Conservation (phyloP, 2,329 filamentous ascomycete genomes). For the Ascochyta lentis region DNA sequence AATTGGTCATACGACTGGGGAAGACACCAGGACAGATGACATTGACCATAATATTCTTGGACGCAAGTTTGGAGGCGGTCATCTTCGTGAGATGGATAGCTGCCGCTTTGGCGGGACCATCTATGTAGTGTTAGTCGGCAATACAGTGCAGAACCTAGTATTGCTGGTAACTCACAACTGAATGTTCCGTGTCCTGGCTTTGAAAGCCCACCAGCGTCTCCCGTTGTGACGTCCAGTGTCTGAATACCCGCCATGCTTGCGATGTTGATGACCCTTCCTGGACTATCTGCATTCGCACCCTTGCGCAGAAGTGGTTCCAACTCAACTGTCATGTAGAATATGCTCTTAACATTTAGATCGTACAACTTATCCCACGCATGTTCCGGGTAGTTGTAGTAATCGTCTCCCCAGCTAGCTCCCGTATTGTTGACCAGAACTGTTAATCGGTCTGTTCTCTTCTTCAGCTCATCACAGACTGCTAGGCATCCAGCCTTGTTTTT, state of each 20-base stretch:
- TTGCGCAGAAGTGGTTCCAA: constrained; percentile 58
- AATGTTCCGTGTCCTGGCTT: constrained; percentile 61
- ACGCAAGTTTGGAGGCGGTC: constrained; percentile 59
- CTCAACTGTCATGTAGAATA: constrained; percentile 57
- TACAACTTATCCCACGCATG: constrained; percentile 65
- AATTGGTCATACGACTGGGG: constrained; percentile 62
- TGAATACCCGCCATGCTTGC: constrained; percentile 56
- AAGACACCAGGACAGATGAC: constrained; percentile 56
- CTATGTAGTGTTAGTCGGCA: constrained; percentile 17
- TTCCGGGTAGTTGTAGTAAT: constrained; percentile 65
- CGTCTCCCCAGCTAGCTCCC: constrained; percentile 62
- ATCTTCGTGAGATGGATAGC: constrained; percentile 61
- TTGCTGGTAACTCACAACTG: constrained; percentile 44
- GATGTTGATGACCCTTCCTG: constrained; percentile 61
- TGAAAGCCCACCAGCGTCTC: constrained; percentile 58
- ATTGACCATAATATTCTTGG: constrained; percentile 61
- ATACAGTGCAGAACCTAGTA: not conserved
- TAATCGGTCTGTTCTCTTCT: constrained; percentile 52
- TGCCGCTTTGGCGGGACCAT: constrained; percentile 61
- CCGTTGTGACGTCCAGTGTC: constrained; percentile 56
- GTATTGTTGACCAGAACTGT: constrained; percentile 62
- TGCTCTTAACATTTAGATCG: constrained; percentile 61
- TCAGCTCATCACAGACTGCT: constrained; percentile 56
- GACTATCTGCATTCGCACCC: constrained; percentile 51
- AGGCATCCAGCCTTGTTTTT: constrained; percentile 61